These are phyloP conservation scores for Fusarium paranaense DNA, from an alignment of 2,329 filamentous ascomycete species.

Conservation along the genomic window DNA sequence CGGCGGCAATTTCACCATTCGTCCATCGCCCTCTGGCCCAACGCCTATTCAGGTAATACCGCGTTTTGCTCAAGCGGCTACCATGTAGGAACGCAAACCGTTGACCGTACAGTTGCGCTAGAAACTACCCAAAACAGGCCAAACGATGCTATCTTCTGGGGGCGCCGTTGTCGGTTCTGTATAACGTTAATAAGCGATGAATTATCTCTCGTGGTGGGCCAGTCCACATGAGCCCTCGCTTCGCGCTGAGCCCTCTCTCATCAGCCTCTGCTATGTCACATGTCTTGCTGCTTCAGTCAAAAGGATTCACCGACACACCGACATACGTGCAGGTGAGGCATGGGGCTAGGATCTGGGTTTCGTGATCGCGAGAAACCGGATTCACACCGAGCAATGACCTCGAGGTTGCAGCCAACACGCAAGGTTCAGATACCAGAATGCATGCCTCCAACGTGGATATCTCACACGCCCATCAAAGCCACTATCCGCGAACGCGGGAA, in stretches of 20 bases:
- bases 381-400: slow-evolving; percentile 16
- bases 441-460: background rate
- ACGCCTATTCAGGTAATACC: slow-evolving; percentile 21
- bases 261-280: slow-evolving; percentile 15
- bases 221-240: slow-evolving; percentile 12
- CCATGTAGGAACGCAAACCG: background rate
- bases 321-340: background rate
- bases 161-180: background rate
- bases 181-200: slow-evolving; percentile 1
- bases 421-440: slow-evolving; percentile 3
- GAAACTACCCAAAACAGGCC: slow-evolving; percentile 30
- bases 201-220: slow-evolving; percentile 6
- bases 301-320: slow-evolving; percentile 34
- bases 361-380: slow-evolving; percentile 38
- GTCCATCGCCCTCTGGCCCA: slow-evolving; percentile 1
- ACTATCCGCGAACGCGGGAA: slow-evolving; percentile 10
- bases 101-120: slow-evolving; percentile 24
- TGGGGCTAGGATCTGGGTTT: slow-evolving; percentile 14
- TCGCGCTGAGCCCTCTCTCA: background rate
- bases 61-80: slow-evolving; percentile 1
- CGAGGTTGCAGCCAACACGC: slow-evolving; percentile 1
- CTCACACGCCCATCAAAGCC: slow-evolving; percentile 10
- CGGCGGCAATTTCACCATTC: slow-evolving; percentile 20
- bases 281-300: background rate
- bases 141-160: slow-evolving; percentile 12